These are phyloP conservation scores for Pezicula radicicola DNA, from an alignment of 2,329 filamentous ascomycete genomes.

Conservation along the genomic window DNA sequence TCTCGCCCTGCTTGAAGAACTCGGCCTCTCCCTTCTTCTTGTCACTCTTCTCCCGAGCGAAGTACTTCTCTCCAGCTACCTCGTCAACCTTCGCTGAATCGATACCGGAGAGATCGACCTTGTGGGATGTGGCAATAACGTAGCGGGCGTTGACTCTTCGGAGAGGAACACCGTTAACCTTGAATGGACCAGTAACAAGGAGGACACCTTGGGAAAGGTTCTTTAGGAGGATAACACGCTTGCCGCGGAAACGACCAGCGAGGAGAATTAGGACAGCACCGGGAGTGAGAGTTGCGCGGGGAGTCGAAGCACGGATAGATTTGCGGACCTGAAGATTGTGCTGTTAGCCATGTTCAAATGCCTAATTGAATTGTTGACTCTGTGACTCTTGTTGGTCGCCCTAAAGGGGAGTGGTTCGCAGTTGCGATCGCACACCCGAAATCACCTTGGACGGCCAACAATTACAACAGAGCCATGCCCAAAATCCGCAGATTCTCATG, in stretches of 20 bases:
- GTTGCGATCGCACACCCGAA: conserved; percentile 16
- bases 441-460: conserved; percentile 5
- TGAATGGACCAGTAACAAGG: conserved; percentile 99
- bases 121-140: conserved; percentile 86
- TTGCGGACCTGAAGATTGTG: conserved; percentile 78
- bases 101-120: conserved; percentile 79
- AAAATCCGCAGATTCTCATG: conserved; percentile 2
- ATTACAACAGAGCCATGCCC: conserved; percentile 5
- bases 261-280: conserved; percentile 98
- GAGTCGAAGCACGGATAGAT: conserved; percentile 81
- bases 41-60: conserved; percentile 89
- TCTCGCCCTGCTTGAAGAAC: conserved; percentile 99
- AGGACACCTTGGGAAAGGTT: conserved; percentile 95
- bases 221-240: conserved; percentile 99
- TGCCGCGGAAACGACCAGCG: conserved; percentile 98
- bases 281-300: conserved; percentile 85
- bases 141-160: conserved; percentile 91
- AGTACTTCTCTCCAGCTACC: conserved; percentile 77
- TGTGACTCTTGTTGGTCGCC: not conserved
- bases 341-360: conserved; percentile 19
- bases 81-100: conserved; percentile 88
- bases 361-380: not conserved
- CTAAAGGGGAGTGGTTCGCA: conserved; percentile 3
- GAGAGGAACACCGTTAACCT: conserved; percentile 99
- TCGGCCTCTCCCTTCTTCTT: conserved; percentile 97